Base-by-base conservation (phyloP, 495 filamentous ascomycete species). In the Platismatia glauca region DNA sequence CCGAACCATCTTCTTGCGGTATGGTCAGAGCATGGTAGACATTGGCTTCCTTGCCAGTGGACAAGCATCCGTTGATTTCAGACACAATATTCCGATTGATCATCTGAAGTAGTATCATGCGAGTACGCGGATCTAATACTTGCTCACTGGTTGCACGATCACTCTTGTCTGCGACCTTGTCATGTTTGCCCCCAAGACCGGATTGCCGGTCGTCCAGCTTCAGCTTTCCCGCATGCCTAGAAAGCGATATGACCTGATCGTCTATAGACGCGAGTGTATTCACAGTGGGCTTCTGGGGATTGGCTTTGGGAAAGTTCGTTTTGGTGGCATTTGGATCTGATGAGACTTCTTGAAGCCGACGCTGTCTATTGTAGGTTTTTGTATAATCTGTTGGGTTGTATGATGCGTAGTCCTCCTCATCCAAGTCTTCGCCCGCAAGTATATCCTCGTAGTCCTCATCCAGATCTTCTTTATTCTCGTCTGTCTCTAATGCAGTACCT, bases 21-120 rank as follows among this genome's bases (percentile, higher is more conserved):
- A 75, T 68, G 1, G 81, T 81, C 50, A 90, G 71, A 3, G 89
- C 87, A 64, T 92, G 87, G 75, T 97, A 98, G 27, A 98, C 94
- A 66, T 98, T 97, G 53, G 94, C 94, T 74, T 98, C 94, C 71
- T 98, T 98, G 53, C 94, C 94, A 0, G 94, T 97, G 48, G 89
- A 94, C 65, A 98, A 77, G 72, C 91, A 91, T 13, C 94, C 94
- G 70, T 97, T 89, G 39, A 96, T 84, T 71, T 90, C 89, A 24
- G 89, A 83, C 20, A 97, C 80, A 56, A 91, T 74, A 29, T 84
- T 83, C 4, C 89, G 82, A 71, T 97, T 96, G 76, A 97, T 93
- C 81, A 97, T 87, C 75, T 97, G 89, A 63, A 96, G 77, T 43
- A 98, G 78, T 55, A 97, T 93, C 90, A 96, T 95, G 59, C 91